Evolutionary conservation across 139 green algal species (phyloP), one percentile per base, ranked within the genome.

Genomic region (Picochlorum sp.): DNA sequence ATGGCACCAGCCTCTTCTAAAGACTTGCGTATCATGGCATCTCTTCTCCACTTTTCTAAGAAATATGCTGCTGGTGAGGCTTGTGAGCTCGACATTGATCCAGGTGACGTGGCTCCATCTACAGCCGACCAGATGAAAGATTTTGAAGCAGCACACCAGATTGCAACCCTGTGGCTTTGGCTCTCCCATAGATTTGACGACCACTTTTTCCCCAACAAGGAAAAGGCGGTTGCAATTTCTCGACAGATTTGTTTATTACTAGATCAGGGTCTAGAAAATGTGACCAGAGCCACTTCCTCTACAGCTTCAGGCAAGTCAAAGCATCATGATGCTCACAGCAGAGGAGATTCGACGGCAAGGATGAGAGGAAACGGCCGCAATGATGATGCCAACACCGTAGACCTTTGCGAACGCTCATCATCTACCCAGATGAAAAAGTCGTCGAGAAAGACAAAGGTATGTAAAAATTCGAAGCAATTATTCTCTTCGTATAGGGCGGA

Each of bases 81-180:
- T 22, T 52, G 57, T 32, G 13, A 35, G 10, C 24, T 78, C 49
- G 55, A 53, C 8, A 39, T 73, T 25, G 28, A 31, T 5, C 70
- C 66, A 6, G 16, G 22, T 32, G 24, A 58, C 8, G 13, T 68
- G 3, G 12, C 50, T 18, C 61, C 72, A 4, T 5, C 7, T 33
- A 72, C 30, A 45, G 60, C 61, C n/a, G 52, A 62, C 7, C 51
- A 81, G 47, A 57, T 82, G 56, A 43, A 25, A 7, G 49, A 64
- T 50, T 54, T 82, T 40, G 74, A 82, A 58, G 37, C 59, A 9
- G 57, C 50, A 7, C 68, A 79, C 65, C 35, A 61, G 39, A 33
- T 75, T 26, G 58, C 54, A 16, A 68, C 58, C 36, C 50, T 76
- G 2, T 76, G 69, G 69, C 57, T 71, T 28, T 76, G 69, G 69